Base-by-base conservation (phyloP, 2,329 filamentous ascomycete genomes). In the Pseudocercospora vitis region DNA sequence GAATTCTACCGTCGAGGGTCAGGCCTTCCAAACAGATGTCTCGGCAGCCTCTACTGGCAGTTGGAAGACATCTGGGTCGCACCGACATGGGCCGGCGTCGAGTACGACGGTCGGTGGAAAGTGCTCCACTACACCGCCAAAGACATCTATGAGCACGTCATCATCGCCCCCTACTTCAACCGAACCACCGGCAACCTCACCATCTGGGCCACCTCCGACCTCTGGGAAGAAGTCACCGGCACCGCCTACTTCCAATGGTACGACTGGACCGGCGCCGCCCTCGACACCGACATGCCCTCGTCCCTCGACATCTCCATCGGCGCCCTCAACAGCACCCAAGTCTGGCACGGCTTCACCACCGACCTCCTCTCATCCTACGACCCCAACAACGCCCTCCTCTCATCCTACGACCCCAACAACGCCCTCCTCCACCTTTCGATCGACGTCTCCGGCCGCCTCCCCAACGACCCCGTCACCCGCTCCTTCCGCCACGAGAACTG, bases 31-130 rank as follows among this genome's bases (percentile, higher is more conserved):
- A 78, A 85, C 55, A 73, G 81, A 0, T 81, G 85, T 59, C 73
- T 85, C 2, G 83, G 82, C 0, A 77, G 75, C 8, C 64, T 86
- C 4, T 85, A 85, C 65, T 86, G 83, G 83, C 83, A 86, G 62
- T 71, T 86, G 1, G 81, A 86, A 59, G 83, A 86, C 61, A 79
- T 83, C 53, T 67, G 63, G 65, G 81, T 83, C 58, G 82, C 81
- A 1, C 82, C 83, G 0, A 83, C 81, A 0, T 86, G 83, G 82
- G 80, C 82, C 0, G 78, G 81, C 0, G 79, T 85, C 28, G 83
- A 86, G 64, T 84, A 84, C 55, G 78, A 80, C 46, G 82, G 82
- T 0, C 71, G 83, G 1, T 85, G 82, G 81, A 85, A 86, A 64
- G 74, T 83, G 0, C 67, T 85, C 14, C 82, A 85, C 54, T 81